Evolutionary conservation across 495 filamentous ascomycete species (phyloP), one percentile per base, ranked within the genome.

Genomic region (Aspergillus sparsus): DNA sequence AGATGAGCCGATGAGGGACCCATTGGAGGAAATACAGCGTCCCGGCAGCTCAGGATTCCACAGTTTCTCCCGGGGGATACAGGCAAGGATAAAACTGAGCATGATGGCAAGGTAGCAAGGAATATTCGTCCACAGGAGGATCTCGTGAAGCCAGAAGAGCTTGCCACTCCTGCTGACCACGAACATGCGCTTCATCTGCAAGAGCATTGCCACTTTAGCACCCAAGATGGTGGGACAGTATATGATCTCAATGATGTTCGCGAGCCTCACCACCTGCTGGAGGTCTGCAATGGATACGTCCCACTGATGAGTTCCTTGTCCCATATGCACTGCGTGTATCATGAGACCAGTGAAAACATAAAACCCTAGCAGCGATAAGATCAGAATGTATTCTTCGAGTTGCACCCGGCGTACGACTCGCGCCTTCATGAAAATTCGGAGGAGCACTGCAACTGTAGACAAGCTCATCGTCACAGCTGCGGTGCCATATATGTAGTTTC

Each of bases 51-150:
- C 47, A 13, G 47, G 47, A 13, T 50, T 18, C 47, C 47, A 50
- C 5, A 50, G 18, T 27, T 50, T 50, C 47, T 50, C 47, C 7
- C 47, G 47, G 7, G 47, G 47, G 1, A 50, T 32, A 27, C 47
- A 50, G 18, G 47, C 47, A 2, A 50, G 18, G 27, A 31, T 31
- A 50, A 50, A 50, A 32, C 47, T 50, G 0, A 50, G 13, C 47
- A 50, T 50, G 47, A 50, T 50, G 16, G 47, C 47, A 12, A 50
- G 47, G 27, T 50, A 50, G 7, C 47, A 50, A 27, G 47, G 47
- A 31, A 50, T 50, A 31, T 50, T 50, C 7, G 47, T 50, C 47
- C 47, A 50, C 3, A 50, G 18, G 16, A 50, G 47, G 27, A 31
- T 31, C 47, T 50, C 47, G 9, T 50, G 47, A 2, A 50, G 7